Evolutionary conservation across 192 early-diverging fungal genomes (phyloP).

Genomic region (Mortierella antarctica): DNA sequence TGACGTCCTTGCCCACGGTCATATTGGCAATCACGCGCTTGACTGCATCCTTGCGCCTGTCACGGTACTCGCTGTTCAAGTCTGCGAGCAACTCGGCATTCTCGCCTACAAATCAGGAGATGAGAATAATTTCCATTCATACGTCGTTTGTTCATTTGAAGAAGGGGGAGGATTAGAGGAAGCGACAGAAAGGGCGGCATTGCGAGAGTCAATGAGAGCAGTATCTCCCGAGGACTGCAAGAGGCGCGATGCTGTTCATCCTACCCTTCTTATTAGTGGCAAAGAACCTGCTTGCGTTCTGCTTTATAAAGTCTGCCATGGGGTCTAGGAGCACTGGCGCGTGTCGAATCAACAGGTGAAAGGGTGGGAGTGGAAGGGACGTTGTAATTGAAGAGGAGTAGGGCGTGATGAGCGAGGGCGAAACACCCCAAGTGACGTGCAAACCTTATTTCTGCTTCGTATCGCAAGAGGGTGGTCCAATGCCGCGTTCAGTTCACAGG

Average conservation of each 20-base stretch:
- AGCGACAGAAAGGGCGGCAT: no score
- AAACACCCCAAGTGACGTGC: not conserved
- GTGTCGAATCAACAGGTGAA: not conserved
- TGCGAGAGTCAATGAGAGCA: no score
- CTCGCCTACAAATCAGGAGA: slow-evolving; percentile 71
- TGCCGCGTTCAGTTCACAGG: no score
- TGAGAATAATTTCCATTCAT: no score
- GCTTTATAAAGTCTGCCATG: slow-evolving; percentile 9
- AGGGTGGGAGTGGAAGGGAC: not conserved
- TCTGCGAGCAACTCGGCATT: slow-evolving; percentile 97
- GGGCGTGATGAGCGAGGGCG: not conserved
- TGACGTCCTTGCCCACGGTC: slow-evolving; percentile 99
- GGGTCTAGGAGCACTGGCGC: not conserved
- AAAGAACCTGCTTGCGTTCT: slow-evolving; percentile 6
- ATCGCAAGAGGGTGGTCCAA: no score
- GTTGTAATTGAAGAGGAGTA: not conserved
- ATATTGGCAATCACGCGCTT: slow-evolving; percentile 99
- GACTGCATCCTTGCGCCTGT: slow-evolving; percentile 96
- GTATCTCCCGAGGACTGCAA: no score
- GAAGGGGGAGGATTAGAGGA: no score
- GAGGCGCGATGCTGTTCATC: no score
- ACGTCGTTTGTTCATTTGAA: no score
- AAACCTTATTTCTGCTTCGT: not conserved
- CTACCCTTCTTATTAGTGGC: slow-evolving; percentile 12
- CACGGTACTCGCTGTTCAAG: slow-evolving; percentile 96